Percentiles rank a stretch among this genome's conserved stretches.
phyloP scores from a whole-genome alignment of 768 basidiomycete species.

The Leucocoprinus birnbaumii region DNA sequence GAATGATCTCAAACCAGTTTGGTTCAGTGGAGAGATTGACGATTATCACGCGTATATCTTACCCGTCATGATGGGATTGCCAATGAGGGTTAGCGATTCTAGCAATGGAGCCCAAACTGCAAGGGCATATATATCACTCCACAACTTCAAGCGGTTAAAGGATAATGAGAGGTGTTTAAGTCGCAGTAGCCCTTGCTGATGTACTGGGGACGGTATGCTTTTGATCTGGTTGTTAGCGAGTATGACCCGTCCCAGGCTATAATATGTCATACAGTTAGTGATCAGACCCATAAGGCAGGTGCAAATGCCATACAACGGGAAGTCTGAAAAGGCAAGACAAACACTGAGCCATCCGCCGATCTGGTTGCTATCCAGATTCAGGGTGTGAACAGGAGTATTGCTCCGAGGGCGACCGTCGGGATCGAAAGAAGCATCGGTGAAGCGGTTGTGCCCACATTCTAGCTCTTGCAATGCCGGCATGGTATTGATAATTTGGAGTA shows the following conservation, averaged over 20 bases:
- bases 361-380: conserved; percentile 74
- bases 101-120: conserved; percentile 68
- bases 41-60: conserved; percentile 15
- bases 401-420: conserved; percentile 12
- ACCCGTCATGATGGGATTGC: conserved; percentile 67
- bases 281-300: conserved; percentile 11
- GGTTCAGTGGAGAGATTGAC: conserved; percentile 1
- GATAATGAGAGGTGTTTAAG: conserved; percentile 65
- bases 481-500: conserved; percentile 41
- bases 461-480: conserved; percentile 56
- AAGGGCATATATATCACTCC: conserved; percentile 66
- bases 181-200: conserved; percentile 23
- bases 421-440: conserved; percentile 33
- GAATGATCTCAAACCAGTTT: conserved; percentile 32
- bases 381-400: conserved; percentile 34
- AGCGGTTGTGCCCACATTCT: conserved; percentile 71
- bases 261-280: conserved; percentile 20
- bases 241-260: conserved; percentile 63
- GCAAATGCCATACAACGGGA: conserved; percentile 39
- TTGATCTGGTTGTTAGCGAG: conserved; percentile 61
- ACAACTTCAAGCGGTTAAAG: conserved; percentile 52
- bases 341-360: conserved; percentile 55
- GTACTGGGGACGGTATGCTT: conserved; percentile 40
- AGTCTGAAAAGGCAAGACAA: conserved; percentile 38
- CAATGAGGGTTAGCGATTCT: conserved; percentile 53